Evolutionary conservation across 306 rosid genomes (phyloP).

Genomic region (Lablab purpureus): DNA sequence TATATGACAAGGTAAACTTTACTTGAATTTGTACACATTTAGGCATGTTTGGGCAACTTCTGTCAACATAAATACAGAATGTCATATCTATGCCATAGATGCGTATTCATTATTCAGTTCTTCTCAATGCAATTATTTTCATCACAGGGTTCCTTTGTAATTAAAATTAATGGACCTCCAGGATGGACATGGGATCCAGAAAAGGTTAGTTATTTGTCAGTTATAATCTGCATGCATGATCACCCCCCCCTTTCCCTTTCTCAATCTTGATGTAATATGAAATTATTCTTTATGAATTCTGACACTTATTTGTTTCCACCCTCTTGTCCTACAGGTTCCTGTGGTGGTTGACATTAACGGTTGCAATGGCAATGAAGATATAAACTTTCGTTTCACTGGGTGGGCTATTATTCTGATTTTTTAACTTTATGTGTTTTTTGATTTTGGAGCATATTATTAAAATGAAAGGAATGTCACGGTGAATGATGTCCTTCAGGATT

Average conservation of each 20-base stretch:
- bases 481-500: not conserved
- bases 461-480: not conserved
- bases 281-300: conserved; percentile 35
- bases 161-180: conserved; percentile 87
- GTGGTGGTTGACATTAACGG: conserved; percentile 83
- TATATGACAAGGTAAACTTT: conserved; percentile 86
- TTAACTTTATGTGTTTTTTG: conserved; percentile 2
- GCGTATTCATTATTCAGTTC: conserved; percentile 32
- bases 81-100: not conserved
- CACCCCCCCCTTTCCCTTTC: not conserved
- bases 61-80: conserved; percentile 1
- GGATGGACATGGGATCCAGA: conserved; percentile 98
- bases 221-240: conserved; percentile 30
- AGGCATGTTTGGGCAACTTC: conserved; percentile 29
- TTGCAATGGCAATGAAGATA: conserved; percentile 93
- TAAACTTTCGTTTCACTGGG: conserved; percentile 95
- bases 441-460: not conserved
- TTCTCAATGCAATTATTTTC: conserved; percentile 48
- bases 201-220: conserved; percentile 61
- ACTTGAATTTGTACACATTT: conserved; percentile 21
- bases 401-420: conserved; percentile 47
- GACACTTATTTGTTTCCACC: not conserved
- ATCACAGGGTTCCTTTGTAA: conserved; percentile 85
- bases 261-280: conserved; percentile 24
- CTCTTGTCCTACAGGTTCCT: conserved; percentile 64